phyloP scores from a whole-genome alignment of 139 green algal species.

The Yamagishiella unicocca region DNA sequence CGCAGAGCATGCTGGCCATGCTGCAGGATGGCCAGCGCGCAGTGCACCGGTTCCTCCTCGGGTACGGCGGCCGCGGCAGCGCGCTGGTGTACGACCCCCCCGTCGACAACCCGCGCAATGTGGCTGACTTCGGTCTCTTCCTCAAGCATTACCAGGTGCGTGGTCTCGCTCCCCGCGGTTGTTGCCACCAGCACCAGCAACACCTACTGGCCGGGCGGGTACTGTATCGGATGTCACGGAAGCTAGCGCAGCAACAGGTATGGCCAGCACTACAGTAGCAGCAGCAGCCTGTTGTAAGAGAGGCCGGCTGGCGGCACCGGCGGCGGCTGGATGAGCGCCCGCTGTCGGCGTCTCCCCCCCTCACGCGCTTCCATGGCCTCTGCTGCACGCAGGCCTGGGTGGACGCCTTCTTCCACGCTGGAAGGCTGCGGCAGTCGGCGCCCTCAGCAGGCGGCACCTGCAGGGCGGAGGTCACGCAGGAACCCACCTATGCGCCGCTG shows the following conservation, averaged over 20 bases:
- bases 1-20: no score
- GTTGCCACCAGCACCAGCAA: background rate
- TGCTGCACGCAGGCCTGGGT: constrained; percentile 39
- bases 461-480: background rate
- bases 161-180: background rate
- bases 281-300: background rate
- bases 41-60: background rate
- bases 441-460: background rate
- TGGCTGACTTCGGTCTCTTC: constrained; percentile 42
- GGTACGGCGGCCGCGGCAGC: background rate
- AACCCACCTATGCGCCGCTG: constrained; percentile 21
- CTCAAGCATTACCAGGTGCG: background rate
- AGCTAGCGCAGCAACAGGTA: no score
- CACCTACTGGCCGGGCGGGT: no score
- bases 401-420: constrained; percentile 42
- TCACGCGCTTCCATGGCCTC: background rate
- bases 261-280: background rate
- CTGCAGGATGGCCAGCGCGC: background rate
- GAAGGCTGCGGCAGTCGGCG: background rate
- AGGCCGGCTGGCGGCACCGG: background rate
- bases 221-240: no score
- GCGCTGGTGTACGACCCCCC: constrained; percentile 49
- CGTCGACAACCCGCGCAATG: constrained; percentile 46
- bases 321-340: background rate
- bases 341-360: background rate